These are phyloP conservation scores for Penicillium sp. DNA, from an alignment of 2,329 filamentous ascomycete genomes.

Conservation along the genomic window DNA sequence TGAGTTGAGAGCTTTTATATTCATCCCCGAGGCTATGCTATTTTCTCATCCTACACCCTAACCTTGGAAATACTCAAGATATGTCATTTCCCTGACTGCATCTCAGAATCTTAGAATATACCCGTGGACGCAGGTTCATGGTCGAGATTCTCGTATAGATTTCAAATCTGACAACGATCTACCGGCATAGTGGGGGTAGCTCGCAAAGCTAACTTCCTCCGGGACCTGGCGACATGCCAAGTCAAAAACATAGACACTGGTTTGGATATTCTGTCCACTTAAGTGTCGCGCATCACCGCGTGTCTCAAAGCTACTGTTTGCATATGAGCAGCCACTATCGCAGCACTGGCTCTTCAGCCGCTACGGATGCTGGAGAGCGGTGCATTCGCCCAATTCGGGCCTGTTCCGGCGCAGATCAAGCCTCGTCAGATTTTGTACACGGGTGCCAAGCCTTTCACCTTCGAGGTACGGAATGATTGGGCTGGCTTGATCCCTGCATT, in stretches of 20 bases:
- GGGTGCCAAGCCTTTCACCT: neutral
- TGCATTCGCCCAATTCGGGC: no score
- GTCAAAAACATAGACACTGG: neutral
- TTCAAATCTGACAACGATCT: neutral
- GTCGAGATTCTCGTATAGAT: neutral
- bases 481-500: neutral
- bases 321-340: neutral
- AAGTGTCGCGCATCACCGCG: no score
- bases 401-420: neutral
- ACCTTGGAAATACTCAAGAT: slow-evolving; percentile 13
- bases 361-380: neutral
- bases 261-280: no score
- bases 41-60: slow-evolving; percentile 22
- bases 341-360: neutral
- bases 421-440: neutral
- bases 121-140: neutral
- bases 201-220: neutral
- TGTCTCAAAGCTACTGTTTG: neutral
- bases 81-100: neutral
- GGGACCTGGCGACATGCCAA: neutral
- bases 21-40: neutral
- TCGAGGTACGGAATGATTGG: no score
- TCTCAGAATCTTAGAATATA: no score
- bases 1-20: neutral
- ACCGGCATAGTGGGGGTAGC: neutral